Conservation (phyloP, 2,329 filamentous ascomycete genomes). For the Hymenoscyphus fraxineus region DNA sequence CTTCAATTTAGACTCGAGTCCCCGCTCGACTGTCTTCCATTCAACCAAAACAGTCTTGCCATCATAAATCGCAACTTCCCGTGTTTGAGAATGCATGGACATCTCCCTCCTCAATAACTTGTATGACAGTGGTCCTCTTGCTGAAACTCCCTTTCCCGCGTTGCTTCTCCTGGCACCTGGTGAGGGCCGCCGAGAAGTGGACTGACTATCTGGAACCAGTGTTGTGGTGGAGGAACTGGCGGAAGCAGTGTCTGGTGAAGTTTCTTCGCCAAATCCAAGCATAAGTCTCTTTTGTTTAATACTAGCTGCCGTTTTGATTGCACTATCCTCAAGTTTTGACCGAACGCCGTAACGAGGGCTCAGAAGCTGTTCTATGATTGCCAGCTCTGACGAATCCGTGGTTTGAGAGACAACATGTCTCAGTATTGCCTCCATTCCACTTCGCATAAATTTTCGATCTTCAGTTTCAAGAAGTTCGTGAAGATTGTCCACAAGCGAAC, state of each 20-base stretch:
- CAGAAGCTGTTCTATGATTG: slow-evolving; percentile 15
- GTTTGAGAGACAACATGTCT: slow-evolving; percentile 16
- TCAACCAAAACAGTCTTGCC: slow-evolving; percentile 16
- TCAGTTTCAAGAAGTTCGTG: slow-evolving; percentile 18
- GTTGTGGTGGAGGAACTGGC: not conserved
- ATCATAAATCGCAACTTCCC: slow-evolving; percentile 18
- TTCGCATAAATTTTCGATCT: not conserved
- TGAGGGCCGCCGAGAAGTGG: too few species aligned
- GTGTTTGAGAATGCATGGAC: not conserved
- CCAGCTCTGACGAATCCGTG: slow-evolving; percentile 7
- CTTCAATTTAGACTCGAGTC: slow-evolving; percentile 11
- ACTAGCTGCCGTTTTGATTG: slow-evolving; percentile 12
- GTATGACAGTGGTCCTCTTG: not conserved
- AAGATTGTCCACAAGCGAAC: slow-evolving; percentile 18
- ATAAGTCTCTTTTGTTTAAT: slow-evolving; percentile 15
- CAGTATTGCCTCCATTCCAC: slow-evolving; percentile 6
- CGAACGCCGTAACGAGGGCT: slow-evolving; percentile 1
- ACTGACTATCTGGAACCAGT: not conserved
- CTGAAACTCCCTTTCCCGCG: not conserved
- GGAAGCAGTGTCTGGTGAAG: too few species aligned
- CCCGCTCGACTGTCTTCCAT: slow-evolving; percentile 17
- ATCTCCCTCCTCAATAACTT: slow-evolving; percentile 7
- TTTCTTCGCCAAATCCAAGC: slow-evolving; percentile 8
- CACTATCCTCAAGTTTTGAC: not conserved
- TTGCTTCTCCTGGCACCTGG: not conserved